phyloP scores from a whole-genome alignment of 257 asterid species.

The Scutellaria galericulata region DNA sequence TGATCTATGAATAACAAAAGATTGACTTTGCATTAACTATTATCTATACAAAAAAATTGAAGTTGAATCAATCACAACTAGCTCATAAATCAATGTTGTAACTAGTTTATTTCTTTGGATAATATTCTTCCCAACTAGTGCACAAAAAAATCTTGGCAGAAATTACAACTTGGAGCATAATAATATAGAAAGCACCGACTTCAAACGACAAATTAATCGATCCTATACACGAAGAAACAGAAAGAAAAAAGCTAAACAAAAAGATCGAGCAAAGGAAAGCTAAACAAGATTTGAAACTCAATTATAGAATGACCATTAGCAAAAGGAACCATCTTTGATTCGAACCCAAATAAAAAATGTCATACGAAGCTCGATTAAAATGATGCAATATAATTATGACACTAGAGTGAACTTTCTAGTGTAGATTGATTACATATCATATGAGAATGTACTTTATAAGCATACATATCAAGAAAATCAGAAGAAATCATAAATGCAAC shows the following conservation, averaged over 20 bases:
- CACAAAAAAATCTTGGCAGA: slow-evolving; percentile 5
- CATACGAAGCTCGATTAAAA: background rate
- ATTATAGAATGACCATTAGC: background rate
- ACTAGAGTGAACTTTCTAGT: background rate
- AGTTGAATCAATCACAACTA: slow-evolving; percentile 14
- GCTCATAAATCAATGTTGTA: background rate
- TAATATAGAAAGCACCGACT: slow-evolving; percentile 19
- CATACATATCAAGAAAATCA: background rate
- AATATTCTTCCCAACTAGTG: slow-evolving; percentile 8
- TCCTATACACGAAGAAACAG: background rate
- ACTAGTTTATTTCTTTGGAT: background rate
- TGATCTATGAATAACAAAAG: slow-evolving; percentile 7
- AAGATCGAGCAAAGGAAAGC: background rate
- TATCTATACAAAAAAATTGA: background rate
- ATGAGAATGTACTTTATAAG: background rate
- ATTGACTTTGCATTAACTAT: background rate
- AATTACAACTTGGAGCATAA: background rate
- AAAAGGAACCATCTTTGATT: background rate
- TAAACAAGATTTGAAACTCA: slow-evolving; percentile 3
- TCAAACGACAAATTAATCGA: background rate
- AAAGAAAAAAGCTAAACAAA: background rate
- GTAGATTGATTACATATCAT: slow-evolving; percentile 19
- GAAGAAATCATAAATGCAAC: slow-evolving; percentile 13
- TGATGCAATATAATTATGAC: background rate
- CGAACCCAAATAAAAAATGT: slow-evolving; percentile 2